Percentiles rank a stretch among this genome's conserved stretches.
These are phyloP conservation scores for Geum urbanum DNA, from an alignment of 306 rosid genomes.

Conservation along the genomic window DNA sequence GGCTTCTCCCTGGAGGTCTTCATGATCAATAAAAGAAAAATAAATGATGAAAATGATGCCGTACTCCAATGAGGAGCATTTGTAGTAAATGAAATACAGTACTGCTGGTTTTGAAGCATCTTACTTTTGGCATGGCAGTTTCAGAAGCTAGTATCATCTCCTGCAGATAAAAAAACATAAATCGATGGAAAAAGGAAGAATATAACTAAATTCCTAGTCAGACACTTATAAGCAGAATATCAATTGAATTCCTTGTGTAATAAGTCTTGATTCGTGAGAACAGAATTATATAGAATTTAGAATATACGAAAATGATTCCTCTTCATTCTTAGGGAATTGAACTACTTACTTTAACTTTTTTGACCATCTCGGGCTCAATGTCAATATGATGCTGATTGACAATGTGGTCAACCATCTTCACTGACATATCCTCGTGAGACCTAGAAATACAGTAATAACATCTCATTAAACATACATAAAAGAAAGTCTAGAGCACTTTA, in stretches of 20 bases:
- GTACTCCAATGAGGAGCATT: not conserved
- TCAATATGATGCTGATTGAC: conserved; percentile 79
- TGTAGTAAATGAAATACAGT: not conserved
- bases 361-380: conserved; percentile 59
- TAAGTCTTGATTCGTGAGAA: too few relatives aligned
- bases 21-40: not conserved
- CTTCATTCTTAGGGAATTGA: not conserved
- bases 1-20: conserved; percentile 71
- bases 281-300: too few relatives aligned
- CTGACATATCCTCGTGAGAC: conserved; percentile 94
- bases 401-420: conserved; percentile 69
- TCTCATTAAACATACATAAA: conserved; percentile 11
- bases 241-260: not conserved
- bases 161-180: conserved; percentile 37
- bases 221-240: not conserved
- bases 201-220: conserved; percentile 3
- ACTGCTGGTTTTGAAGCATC: conserved; percentile 4
- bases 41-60: not conserved
- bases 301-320: not conserved
- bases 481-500: not conserved
- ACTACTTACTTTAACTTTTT: conserved; percentile 56
- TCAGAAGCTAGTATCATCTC: conserved; percentile 91
- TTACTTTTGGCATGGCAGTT: conserved; percentile 52
- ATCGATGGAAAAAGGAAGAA: conserved; percentile 14
- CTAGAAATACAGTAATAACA: conserved; percentile 29